These are phyloP conservation scores for Sphagnurus paluster DNA, from an alignment of 1,284 basidiomycete genomes.

Conservation along the genomic window DNA sequence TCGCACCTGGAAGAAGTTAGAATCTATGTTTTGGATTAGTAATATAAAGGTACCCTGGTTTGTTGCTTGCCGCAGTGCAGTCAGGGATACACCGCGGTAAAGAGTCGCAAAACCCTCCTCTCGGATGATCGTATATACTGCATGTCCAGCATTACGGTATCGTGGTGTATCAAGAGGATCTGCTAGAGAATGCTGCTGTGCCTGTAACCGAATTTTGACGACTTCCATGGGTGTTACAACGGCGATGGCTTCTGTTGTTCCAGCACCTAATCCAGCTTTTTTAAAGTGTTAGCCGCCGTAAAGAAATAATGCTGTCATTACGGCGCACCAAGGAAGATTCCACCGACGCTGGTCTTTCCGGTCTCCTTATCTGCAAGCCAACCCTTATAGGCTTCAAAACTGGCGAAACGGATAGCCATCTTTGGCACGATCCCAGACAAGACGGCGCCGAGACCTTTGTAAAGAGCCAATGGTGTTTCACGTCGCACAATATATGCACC, in stretches of 20 bases:
- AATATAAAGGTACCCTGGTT: constrained; percentile 75
- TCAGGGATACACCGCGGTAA: constrained; percentile 92
- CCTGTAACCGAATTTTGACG: constrained; percentile 98
- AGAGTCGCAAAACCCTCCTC: constrained; percentile 90
- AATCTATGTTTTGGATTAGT: not conserved
- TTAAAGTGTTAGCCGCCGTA: constrained; percentile 5
- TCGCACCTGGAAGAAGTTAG: constrained; percentile 64
- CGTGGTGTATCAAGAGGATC: constrained; percentile 93
- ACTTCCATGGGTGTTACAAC: constrained; percentile 99
- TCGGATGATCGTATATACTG: constrained; percentile 91
- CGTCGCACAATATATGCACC: constrained; percentile 87
- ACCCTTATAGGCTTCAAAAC: constrained; percentile 94
- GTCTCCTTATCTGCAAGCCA: constrained; percentile 77
- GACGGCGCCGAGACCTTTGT: constrained; percentile 99
- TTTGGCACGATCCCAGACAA: constrained; percentile 97
- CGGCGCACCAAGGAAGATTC: constrained; percentile 73
- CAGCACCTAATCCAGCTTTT: constrained; percentile 89
- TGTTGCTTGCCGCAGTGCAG: constrained; percentile 94
- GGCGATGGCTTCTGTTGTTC: constrained; percentile 90
- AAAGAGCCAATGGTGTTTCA: constrained; percentile 94
- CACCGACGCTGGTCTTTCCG: constrained; percentile 73
- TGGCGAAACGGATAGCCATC: constrained; percentile 99
- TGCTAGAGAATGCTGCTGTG: constrained; percentile 96
- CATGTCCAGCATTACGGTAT: constrained; percentile 97
- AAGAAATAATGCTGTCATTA: not conserved